These are phyloP conservation scores for Capsicum chinense DNA, from an alignment of 257 asterid species.

Conservation along the genomic window DNA sequence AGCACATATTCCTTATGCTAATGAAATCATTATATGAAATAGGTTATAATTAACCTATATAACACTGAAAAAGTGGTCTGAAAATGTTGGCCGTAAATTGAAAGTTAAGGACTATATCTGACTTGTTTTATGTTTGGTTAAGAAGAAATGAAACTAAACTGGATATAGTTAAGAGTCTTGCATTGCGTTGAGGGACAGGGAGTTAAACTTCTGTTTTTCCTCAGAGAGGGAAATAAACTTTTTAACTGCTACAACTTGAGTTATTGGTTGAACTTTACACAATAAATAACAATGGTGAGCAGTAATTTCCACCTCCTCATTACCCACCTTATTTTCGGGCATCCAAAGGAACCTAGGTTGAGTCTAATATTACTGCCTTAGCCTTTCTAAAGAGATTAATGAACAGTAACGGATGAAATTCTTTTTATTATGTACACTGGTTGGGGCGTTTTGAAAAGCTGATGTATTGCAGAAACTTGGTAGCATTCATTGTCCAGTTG, in stretches of 20 bases:
- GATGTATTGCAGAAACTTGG: not conserved
- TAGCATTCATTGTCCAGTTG: not conserved
- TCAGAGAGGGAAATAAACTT: not conserved
- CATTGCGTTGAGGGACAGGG: not conserved
- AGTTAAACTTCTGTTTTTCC: not conserved
- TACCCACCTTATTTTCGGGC: not conserved
- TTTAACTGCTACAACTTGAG: not conserved
- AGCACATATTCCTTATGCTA: not conserved
- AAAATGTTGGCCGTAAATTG: not conserved
- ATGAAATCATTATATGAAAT: not conserved
- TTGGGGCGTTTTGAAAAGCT: not conserved
- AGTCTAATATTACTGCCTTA: not conserved
- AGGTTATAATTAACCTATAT: not conserved
- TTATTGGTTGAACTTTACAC: not conserved
- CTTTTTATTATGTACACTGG: not conserved
- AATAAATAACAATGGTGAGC: not conserved
- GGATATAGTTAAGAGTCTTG: conserved; percentile 11
- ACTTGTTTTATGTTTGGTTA: conserved; percentile 5
- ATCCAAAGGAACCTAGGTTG: no score
- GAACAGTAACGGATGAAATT: not conserved
- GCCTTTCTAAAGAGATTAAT: not conserved
- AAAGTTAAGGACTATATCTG: not conserved
- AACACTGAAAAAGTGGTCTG: not conserved
- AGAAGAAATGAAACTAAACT: not conserved
- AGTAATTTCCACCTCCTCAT: not conserved